A percentile compares a stretch with the other conserved stretches of the same genome.
Conservation (phyloP, 2,329 filamentous ascomycete species). For the Neopestalotiopsis sp. region DNA sequence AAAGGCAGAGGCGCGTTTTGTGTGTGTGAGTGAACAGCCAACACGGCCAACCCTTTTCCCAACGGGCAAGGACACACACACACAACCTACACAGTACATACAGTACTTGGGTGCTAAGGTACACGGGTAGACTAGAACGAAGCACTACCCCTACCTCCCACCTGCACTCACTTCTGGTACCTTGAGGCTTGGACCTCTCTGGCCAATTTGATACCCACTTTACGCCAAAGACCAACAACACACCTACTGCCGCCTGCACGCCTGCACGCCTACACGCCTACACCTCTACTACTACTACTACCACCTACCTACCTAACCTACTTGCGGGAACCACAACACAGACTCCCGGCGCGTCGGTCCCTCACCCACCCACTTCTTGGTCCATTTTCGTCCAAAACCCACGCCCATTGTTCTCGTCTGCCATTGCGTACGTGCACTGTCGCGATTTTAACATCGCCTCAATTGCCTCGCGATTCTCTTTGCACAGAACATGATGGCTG, state of each 20-base stretch:
- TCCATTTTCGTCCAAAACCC: background rate
- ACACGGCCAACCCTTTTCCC: background rate
- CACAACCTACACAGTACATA: too few species aligned
- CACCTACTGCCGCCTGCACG: too few species aligned
- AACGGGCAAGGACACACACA: background rate
- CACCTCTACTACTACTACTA: too few species aligned
- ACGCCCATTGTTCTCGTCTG: background rate
- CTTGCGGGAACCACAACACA: conserved; percentile 8
- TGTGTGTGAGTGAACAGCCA: conserved; percentile 1
- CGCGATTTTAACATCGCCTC: conserved; percentile 17
- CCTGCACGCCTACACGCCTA: too few species aligned
- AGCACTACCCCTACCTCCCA: background rate
- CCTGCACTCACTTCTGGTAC: too few species aligned
- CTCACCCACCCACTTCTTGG: background rate
- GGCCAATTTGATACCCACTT: conserved; percentile 7
- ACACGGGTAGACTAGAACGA: too few species aligned
- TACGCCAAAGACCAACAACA: background rate
- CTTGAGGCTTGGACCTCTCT: too few species aligned
- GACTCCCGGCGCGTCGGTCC: conserved; percentile 8
- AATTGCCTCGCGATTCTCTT: conserved; percentile 7
- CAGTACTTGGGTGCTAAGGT: too few species aligned
- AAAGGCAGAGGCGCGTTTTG: background rate
- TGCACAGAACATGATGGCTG: conserved; percentile 16
- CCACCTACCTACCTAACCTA: background rate
- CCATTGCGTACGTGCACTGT: conserved; percentile 16